Base-by-base conservation (phyloP, 352 stramenopile genomes). In the Pythium vanterpoolii region DNA sequence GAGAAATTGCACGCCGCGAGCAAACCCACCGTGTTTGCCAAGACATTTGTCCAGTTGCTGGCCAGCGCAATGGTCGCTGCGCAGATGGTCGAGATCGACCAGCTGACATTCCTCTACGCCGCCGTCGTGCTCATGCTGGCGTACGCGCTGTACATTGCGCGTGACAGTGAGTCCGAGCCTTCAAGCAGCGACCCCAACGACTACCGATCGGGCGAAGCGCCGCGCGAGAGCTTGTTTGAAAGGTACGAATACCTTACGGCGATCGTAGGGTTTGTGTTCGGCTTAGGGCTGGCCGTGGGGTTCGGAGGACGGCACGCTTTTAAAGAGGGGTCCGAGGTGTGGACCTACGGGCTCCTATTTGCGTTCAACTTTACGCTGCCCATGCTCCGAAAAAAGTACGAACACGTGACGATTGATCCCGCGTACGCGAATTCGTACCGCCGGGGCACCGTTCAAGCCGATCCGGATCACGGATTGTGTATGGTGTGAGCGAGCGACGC, bases 51-150 rank as follows among this genome's bases (percentile, higher is more conserved):
- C 30, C 27, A 53, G 27, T 8, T 33, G 9, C 38, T 40, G 46
- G 9, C 23, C 46, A 53, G 19, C 28, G 46, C 27, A 5, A 53
- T 53, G 46, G 46, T 53, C 46, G 46, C 46, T 5, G n/a, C 46
- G 19, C 46, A 53, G 19, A 16, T 53, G 19, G 46, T 53, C n/a
- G 26, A 24, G 5, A 26, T 53, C 4, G 30, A 53, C 30, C 26
- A 53, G 30, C n/a, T 40, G 27, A 14, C 24, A 6, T 53, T 53
- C 27, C 26, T 49, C 43, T 49, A 49, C 14, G 19, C 43, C 11
- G 43, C 43, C 1, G 23, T 49, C 11, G 43, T 23, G 7, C 4
- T 49, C 21, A n/a, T 8, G 8, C 8, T 30, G 23, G 14, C 19
- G 21, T 49, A 33, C 43, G 16, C 43, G 11, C 11, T 27, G 1